Percentiles rank a stretch among this genome's conserved stretches.
These are phyloP conservation scores for Ceratocystis diversiconidia DNA, from an alignment of 2,329 filamentous ascomycete genomes.

Conservation along the genomic window DNA sequence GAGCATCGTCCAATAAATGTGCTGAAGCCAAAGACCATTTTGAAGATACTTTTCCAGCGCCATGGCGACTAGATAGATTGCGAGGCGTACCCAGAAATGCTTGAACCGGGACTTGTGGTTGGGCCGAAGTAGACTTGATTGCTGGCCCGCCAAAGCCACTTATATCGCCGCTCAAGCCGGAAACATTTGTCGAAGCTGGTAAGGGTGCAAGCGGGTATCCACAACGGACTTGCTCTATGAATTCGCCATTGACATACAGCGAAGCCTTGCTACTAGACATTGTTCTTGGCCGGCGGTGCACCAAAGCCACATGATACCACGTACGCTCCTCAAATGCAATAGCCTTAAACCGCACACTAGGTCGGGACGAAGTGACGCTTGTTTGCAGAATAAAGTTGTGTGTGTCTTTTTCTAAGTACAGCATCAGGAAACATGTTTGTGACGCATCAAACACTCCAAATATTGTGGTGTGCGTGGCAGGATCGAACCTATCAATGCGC, in stretches of 20 bases:
- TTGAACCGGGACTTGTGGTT: slow-evolving; percentile 35
- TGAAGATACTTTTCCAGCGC: slow-evolving; percentile 57
- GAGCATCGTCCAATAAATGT: slow-evolving; percentile 70
- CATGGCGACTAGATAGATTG: slow-evolving; percentile 64
- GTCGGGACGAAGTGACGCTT: slow-evolving; percentile 69
- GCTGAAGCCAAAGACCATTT: slow-evolving; percentile 84
- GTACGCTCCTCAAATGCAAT: slow-evolving; percentile 56
- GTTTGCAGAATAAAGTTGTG: slow-evolving; percentile 93
- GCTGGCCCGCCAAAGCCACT: slow-evolving; percentile 4
- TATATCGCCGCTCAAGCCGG: slow-evolving; percentile 35
- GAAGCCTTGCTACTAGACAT: slow-evolving; percentile 67
- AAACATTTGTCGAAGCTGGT: slow-evolving; percentile 42
- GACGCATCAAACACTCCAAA: slow-evolving; percentile 89
- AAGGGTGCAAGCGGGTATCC: slow-evolving; percentile 71
- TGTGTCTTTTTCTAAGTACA: slow-evolving; percentile 87
- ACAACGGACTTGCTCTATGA: slow-evolving; percentile 80
- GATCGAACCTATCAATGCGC: slow-evolving; percentile 74
- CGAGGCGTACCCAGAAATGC: slow-evolving; percentile 87
- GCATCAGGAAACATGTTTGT: slow-evolving; percentile 84
- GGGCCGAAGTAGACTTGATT: not conserved
- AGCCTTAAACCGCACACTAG: slow-evolving; percentile 87
- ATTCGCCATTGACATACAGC: slow-evolving; percentile 84
- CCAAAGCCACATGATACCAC: slow-evolving; percentile 91
- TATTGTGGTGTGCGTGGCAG: slow-evolving; percentile 74
- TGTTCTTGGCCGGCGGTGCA: slow-evolving; percentile 66